phyloP scores from a whole-genome alignment of 352 stramenopile species.

The Globisporangium cystogenes region DNA sequence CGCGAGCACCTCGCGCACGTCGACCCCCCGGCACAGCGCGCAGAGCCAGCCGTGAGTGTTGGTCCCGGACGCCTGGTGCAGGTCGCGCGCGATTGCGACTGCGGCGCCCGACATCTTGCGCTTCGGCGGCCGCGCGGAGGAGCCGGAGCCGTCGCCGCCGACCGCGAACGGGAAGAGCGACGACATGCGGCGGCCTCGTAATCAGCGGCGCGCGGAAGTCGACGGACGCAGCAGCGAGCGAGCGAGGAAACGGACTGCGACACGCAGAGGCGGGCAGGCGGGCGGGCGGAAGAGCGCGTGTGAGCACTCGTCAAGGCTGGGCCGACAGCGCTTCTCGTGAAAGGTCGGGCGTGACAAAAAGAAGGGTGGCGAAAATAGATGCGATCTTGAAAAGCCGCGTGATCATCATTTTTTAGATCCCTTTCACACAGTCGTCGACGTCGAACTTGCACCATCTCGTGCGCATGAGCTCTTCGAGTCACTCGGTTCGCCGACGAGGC shows the following conservation, averaged over 20 bases:
- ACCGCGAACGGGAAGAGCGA: constrained; percentile 19
- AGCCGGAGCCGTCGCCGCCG: not conserved
- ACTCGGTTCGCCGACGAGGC: too few species aligned
- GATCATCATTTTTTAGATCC: too few species aligned
- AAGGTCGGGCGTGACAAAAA: not conserved
- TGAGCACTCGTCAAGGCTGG: too few species aligned
- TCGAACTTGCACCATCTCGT: too few species aligned
- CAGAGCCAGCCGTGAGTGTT: not conserved
- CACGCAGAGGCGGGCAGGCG: not conserved
- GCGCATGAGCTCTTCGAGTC: too few species aligned
- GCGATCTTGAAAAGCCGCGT: too few species aligned
- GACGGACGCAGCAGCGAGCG: not conserved
- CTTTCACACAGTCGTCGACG: too few species aligned
- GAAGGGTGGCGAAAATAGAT: not conserved
- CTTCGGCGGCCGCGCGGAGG: constrained; percentile 18
- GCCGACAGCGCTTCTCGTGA: not conserved
- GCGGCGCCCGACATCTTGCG: constrained; percentile 53
- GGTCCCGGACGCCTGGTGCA: constrained; percentile 14
- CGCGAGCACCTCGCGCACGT: constrained; percentile 13
- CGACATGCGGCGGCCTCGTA: constrained; percentile 5
- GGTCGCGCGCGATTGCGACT: constrained; percentile 18
- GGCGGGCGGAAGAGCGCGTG: too few species aligned
- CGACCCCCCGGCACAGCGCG: not conserved
- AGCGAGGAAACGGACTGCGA: not conserved
- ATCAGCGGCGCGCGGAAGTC: not conserved